These are phyloP conservation scores for Blastocystis sp. DNA, from an alignment of 352 stramenopile species.

Conservation along the genomic window DNA sequence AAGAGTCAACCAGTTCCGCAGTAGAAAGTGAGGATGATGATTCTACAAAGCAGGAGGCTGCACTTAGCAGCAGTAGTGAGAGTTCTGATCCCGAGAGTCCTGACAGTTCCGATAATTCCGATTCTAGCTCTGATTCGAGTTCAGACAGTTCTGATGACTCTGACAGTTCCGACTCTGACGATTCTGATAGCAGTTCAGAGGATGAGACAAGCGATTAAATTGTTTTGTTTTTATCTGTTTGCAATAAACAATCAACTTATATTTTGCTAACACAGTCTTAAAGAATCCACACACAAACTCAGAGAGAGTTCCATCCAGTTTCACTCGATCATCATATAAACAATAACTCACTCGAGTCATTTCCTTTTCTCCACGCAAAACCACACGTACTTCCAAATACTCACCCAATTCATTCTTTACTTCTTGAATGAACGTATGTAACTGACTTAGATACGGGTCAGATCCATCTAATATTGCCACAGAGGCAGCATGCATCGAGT, in stretches of 20 bases:
- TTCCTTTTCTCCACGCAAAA: slow-evolving; percentile 6
- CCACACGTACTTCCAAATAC: slow-evolving; percentile 28
- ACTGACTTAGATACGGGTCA: not conserved
- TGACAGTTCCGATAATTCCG: not conserved
- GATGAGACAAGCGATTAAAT: not conserved
- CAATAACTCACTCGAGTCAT: slow-evolving; percentile 3
- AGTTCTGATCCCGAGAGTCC: not conserved
- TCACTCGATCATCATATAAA: slow-evolving; percentile 29
- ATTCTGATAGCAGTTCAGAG: not conserved
- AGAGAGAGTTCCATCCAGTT: not conserved
- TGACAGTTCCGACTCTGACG: not conserved
- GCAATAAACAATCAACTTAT: slow-evolving; percentile 30
- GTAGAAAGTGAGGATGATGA: not conserved
- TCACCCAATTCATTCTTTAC: slow-evolving; percentile 7
- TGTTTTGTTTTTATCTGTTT: not conserved
- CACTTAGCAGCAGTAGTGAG: not conserved
- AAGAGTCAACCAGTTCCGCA: not conserved
- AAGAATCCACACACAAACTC: slow-evolving; percentile 61
- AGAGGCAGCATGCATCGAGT: not conserved
- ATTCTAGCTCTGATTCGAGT: not conserved
- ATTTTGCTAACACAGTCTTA: slow-evolving; percentile 35
- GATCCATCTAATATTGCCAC: not conserved
- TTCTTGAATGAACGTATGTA: not conserved
- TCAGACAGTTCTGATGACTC: not conserved
- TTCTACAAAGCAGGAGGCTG: not conserved